A percentile compares a stretch with the other conserved stretches of the same genome.
phyloP scores from a whole-genome alignment of 306 rosid species.

The barrel medic (Medicago truncatula) region MtrunA17r5.0-ANR NC_053045.1:60782001-60782500 shows the following conservation, averaged over 20 bases:
- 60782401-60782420: not conserved
- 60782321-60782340: not conserved
- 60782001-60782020: not conserved
- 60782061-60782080: not conserved
- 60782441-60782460: not conserved
- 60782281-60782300: not conserved
- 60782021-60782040: not conserved
- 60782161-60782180: not conserved
- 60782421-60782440: not conserved
- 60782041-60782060: slow-evolving; percentile 25
- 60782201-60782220: not conserved
- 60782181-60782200: slow-evolving; percentile 13
- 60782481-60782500: not conserved
- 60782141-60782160: slow-evolving; percentile 17
- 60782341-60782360: not conserved
- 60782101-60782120: not conserved
- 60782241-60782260: slow-evolving; percentile 17
- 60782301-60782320: not conserved
- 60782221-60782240: not conserved
- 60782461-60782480: not conserved
- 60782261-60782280: slow-evolving; percentile 19
- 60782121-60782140: slow-evolving; percentile 11
- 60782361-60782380: not conserved
- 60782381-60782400: not conserved
- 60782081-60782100: not conserved